Conservation (phyloP, 2,329 filamentous ascomycete genomes). For the Ophiocordyceps sinensis region DNA sequence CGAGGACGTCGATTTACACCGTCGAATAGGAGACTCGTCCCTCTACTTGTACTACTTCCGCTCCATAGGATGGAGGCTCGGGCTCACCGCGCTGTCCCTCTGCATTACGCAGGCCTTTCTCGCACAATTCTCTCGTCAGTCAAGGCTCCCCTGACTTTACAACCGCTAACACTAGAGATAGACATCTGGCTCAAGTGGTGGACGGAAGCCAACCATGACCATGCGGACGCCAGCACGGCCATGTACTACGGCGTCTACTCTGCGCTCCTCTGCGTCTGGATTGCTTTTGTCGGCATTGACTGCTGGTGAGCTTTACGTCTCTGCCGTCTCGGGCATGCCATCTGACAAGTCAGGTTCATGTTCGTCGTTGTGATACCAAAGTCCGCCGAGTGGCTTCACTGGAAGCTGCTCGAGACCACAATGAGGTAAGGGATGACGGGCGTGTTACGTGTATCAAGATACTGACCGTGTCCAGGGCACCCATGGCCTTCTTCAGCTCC, state of each 20-base stretch:
- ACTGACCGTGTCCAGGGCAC: not conserved
- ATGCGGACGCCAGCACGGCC: not conserved
- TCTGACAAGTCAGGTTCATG: not conserved
- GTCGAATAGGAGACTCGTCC: not conserved
- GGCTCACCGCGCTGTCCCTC: not conserved
- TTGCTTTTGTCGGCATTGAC: not conserved
- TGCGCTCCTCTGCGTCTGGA: not conserved
- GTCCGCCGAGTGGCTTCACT: not conserved
- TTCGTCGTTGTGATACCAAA: not conserved
- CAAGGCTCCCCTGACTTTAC: not conserved
- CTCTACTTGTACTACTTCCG: conserved; percentile 1
- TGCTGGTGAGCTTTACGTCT: not conserved
- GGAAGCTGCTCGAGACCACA: not conserved
- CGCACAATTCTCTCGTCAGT: not conserved
- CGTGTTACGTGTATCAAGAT: not conserved
- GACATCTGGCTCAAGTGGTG: conserved; percentile 1
- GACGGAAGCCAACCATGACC: not conserved
- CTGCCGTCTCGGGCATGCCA: not conserved
- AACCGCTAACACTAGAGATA: not conserved
- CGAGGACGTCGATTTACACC: not conserved
- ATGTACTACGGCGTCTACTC: conserved; percentile 1
- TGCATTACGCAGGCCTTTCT: not conserved
- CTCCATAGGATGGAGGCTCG: not conserved
- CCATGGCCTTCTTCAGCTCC: conserved; percentile 1
- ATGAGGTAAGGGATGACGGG: conserved; percentile 1